A percentile compares a stretch with the other conserved stretches of the same genome.
These are phyloP conservation scores for Trichosanthes cucumerina DNA, from an alignment of 306 rosid species.

Conservation along the genomic window DNA sequence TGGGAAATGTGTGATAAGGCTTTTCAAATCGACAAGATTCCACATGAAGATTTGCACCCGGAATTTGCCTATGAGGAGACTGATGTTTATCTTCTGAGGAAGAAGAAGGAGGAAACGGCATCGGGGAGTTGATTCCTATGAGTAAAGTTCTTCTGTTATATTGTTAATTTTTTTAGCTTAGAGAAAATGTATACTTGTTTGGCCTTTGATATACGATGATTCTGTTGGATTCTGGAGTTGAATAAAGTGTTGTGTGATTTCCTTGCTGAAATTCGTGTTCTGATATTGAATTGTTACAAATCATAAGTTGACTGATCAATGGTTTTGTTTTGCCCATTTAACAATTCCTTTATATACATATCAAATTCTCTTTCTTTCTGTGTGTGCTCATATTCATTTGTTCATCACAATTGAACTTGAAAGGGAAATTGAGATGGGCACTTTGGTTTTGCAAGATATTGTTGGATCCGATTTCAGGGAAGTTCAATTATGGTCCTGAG, in stretches of 20 bases:
- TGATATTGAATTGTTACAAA: neutral
- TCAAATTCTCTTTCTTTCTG: neutral
- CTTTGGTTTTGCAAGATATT: neutral
- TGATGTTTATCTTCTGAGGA: conserved; percentile 49
- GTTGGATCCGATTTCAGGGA: neutral
- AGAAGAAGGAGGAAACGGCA: conserved; percentile 27
- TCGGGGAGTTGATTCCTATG: neutral
- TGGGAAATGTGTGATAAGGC: conserved; percentile 46
- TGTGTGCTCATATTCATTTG: neutral
- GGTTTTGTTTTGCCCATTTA: neutral
- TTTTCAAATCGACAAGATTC: conserved; percentile 45
- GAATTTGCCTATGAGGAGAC: conserved; percentile 78
- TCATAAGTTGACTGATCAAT: neutral
- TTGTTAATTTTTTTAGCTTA: neutral
- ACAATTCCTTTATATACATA: neutral
- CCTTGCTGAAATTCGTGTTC: neutral
- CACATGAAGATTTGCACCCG: conserved; percentile 57
- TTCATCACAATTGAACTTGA: neutral
- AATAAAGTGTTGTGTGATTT: neutral
- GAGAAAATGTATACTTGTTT: neutral
- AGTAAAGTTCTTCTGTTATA: neutral
- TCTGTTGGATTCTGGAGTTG: neutral
- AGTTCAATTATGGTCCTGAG: neutral
- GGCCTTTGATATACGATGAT: neutral
- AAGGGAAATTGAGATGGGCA: neutral